phyloP scores from a whole-genome alignment of 2,329 filamentous ascomycete species.

The Penicillium sp. region DNA sequence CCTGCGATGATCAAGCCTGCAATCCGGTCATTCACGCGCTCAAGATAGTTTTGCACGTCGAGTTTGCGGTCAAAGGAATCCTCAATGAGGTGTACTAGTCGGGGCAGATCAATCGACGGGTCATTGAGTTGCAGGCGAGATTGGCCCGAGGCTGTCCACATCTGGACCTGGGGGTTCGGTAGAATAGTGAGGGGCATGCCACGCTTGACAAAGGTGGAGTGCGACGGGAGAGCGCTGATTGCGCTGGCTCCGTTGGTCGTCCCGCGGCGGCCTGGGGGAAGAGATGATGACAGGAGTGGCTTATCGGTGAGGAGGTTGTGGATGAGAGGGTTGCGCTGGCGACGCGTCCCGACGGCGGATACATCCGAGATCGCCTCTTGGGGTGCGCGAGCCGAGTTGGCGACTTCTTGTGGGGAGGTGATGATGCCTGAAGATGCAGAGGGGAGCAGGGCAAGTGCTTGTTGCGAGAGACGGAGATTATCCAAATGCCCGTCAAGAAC shows the following conservation, averaged over 20 bases:
- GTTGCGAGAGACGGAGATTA: conserved; percentile 73
- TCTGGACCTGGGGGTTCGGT: conserved; percentile 65
- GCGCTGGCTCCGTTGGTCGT: conserved; percentile 29
- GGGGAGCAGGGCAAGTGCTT: conserved; percentile 74
- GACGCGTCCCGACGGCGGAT: conserved; percentile 57
- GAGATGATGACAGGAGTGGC: conserved; percentile 85
- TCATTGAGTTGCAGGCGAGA: conserved; percentile 73
- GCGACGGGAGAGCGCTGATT: conserved; percentile 44
- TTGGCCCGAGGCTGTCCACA: conserved; percentile 69
- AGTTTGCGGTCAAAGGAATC: conserved; percentile 88
- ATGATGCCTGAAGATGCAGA: conserved; percentile 84
- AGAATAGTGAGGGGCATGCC: conserved; percentile 88
- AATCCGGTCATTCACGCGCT: conserved; percentile 75
- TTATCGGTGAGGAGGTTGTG: conserved; percentile 97
- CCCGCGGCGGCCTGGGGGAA: conserved; percentile 70
- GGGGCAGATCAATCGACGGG: conserved; percentile 76
- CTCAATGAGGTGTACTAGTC: conserved; percentile 84
- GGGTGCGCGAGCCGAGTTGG: conserved; percentile 54
- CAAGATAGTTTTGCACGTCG: conserved; percentile 79
- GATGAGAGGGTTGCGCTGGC: conserved; percentile 80
- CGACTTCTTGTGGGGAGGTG: conserved; percentile 82
- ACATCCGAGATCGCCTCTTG: conserved; percentile 33
- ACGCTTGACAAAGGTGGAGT: conserved; percentile 83
- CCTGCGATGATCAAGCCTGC: conserved; percentile 94
- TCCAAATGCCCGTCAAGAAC: conserved; percentile 57